Evolutionary conservation across 2,329 filamentous ascomycete genomes (phyloP).

Genomic region (Teratosphaeria nubilosa): DNA sequence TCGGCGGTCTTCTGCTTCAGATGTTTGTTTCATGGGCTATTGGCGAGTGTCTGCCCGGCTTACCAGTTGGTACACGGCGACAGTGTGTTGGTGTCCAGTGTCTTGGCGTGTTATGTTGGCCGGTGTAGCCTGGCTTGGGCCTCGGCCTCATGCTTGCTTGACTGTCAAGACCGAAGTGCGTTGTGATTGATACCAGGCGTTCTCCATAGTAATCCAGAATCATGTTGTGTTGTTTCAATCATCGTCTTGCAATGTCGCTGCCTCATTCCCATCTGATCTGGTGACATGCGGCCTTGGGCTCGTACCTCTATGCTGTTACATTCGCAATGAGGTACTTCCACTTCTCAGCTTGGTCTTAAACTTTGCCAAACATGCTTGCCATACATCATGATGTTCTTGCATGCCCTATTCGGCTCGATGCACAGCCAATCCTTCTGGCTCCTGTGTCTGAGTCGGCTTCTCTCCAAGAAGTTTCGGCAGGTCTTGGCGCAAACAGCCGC

Average conservation of each 20-base stretch:
- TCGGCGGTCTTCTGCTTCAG: background rate
- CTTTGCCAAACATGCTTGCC: background rate
- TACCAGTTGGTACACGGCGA: no score
- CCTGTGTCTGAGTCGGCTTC: no score
- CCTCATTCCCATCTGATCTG: background rate
- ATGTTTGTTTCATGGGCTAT: background rate
- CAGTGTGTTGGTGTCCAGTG: background rate
- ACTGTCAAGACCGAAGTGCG: background rate
- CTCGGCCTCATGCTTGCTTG: background rate
- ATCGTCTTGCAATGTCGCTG: background rate
- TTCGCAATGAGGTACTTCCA: background rate
- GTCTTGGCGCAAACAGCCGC: no score
- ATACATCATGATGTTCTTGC: background rate
- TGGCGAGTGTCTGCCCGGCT: background rate
- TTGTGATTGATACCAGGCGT: background rate
- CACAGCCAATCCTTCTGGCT: no score
- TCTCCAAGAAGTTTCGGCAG: no score
- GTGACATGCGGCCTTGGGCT: background rate
- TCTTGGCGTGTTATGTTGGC: background rate
- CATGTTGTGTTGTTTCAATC: background rate
- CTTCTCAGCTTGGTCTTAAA: background rate
- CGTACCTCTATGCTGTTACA: no score
- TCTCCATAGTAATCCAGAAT: background rate
- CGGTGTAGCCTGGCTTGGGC: background rate
- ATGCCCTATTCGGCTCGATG: background rate